Conservation (phyloP, 1,284 basidiomycete species). For the Leccinum pachyderme region DNA sequence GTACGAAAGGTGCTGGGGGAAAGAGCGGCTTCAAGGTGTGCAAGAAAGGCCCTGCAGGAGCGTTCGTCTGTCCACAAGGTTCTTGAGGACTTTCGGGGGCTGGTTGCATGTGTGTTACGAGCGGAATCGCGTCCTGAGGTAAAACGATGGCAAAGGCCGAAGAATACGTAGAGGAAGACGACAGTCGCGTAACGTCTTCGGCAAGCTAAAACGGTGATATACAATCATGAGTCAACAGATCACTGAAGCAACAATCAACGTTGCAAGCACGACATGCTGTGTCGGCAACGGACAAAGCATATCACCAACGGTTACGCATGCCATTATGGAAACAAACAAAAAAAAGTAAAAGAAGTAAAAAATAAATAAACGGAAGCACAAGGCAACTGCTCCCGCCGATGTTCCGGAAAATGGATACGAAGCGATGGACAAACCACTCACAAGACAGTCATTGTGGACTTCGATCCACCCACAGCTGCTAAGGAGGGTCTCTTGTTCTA, state of each 20-base stretch:
- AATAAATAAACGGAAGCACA: not conserved
- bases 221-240: conserved; percentile 21
- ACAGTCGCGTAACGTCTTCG: conserved; percentile 43
- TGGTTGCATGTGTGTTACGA: conserved; percentile 17
- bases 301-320: conserved; percentile 1
- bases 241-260: not conserved
- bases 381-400: not conserved
- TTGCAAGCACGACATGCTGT: conserved; percentile 13
- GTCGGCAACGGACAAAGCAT: conserved; percentile 8
- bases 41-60: conserved; percentile 40
- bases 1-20: conserved; percentile 72
- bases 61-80: conserved; percentile 34
- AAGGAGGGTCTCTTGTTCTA: conserved; percentile 67
- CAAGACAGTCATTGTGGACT: conserved; percentile 61
- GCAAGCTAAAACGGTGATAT: conserved; percentile 41
- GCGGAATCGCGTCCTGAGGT: conserved; percentile 25
- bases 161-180: conserved; percentile 52
- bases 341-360: not conserved
- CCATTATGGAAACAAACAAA: conserved; percentile 5
- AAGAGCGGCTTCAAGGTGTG: conserved; percentile 56
- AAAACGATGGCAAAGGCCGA: conserved; percentile 51
- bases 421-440: conserved; percentile 43
- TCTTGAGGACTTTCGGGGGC: conserved; percentile 22
- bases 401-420: not conserved
- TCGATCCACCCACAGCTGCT: conserved; percentile 72